Base-by-base conservation (phyloP, 2,329 filamentous ascomycete species). In the Ceratocystis ficicola region DNA sequence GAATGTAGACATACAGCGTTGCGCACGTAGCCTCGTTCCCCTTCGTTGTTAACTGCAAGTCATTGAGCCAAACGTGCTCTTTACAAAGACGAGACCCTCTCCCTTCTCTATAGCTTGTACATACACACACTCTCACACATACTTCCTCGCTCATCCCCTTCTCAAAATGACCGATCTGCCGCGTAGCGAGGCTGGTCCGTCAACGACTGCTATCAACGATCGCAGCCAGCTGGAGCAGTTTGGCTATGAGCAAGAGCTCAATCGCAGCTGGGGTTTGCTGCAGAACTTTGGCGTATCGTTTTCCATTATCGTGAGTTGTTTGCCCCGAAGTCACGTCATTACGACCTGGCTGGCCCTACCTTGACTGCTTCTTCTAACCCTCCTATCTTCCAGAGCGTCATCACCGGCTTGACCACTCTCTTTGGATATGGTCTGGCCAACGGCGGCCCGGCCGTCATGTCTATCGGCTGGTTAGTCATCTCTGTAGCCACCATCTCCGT, bases 281-380 rank as follows among this genome's bases (percentile, higher is more conserved):
- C 82, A 85, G 70, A 85, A 84, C 70, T 85, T 85, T 73, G 82
- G 82, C 32, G 80, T 84, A 5, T 84, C 81, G 0, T 85, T 84
- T 71, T 83, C 81, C 5, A 84, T 85, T 69, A 84, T 85, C 71
- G 80, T 82, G 70, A 68, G 79, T 73, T 8, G 48, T 46, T 28
- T 61, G 7, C 5, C 5, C 30, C 20, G 5, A 41, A 12, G 5
- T 25, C 50, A 65, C 15, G 20, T 20, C 22, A 62, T 28, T n/a
- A 5, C 28, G 15, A 0, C 20, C 8, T n/a, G 20, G 61, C 2
- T 10, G 36, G 3, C 22, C n/a, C 8, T 52, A 28, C 30, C 25
- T 50, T 5, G 2, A 44, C 15, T 55, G 10, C 10, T 28, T 50
- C 44, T 36, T 62, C 22, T 62, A 59, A 41, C 36, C 12, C 22